Percentiles rank a stretch among this genome's conserved stretches.
Conservation (phyloP, 108 stramenopile species). For the Epipyxis sp. region DNA sequence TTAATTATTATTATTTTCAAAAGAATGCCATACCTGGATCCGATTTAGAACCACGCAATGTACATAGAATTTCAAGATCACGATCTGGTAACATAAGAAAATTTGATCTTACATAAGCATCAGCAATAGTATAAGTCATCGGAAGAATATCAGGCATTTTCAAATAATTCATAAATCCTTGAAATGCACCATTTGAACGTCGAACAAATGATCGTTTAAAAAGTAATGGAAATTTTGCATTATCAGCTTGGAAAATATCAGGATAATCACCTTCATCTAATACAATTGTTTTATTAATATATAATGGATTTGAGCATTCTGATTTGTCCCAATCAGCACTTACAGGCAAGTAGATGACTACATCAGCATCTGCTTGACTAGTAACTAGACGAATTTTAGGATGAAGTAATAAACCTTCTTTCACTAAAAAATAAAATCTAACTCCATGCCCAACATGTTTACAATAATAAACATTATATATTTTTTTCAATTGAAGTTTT, state of each 20-base stretch:
- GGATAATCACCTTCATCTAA: conserved; percentile 33
- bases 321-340: not conserved
- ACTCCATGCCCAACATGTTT: not conserved
- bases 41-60: not conserved
- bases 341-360: conserved; percentile 23
- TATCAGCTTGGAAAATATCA: not conserved
- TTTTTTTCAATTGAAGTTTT: not conserved
- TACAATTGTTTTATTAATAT: not conserved
- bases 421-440: conserved; percentile 19
- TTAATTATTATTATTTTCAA: conserved; percentile 25
- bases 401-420: conserved; percentile 18
- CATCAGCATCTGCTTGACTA: not conserved
- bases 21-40: conserved; percentile 16
- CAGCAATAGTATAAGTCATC: conserved; percentile 30
- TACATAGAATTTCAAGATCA: conserved; percentile 15
- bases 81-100: not conserved
- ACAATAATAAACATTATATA: conserved; percentile 9
- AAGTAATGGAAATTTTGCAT: not conserved
- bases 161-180: not conserved
- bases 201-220: conserved; percentile 25
- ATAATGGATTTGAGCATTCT: not conserved
- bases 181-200: conserved; percentile 5
- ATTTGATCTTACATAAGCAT: conserved; percentile 1
- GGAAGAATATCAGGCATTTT: not conserved
- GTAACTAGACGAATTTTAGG: not conserved